Conservation (phyloP, 306 rosid genomes). For the Malus sieversii region DNA sequence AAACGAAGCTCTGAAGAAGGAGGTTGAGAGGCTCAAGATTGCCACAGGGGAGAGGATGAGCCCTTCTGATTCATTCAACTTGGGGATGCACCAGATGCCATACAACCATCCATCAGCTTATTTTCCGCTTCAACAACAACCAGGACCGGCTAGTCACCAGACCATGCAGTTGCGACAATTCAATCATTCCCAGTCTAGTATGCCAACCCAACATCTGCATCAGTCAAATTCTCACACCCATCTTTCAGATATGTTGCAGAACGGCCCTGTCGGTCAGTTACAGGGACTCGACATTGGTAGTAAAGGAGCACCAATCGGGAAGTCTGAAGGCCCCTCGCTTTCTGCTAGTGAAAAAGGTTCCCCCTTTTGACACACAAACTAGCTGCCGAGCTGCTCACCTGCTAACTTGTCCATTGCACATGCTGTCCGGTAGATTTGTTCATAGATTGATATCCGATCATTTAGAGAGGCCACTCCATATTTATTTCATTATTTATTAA, state of each 20-base stretch:
- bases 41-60: constrained; percentile 85
- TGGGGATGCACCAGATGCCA: constrained; percentile 78
- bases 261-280: constrained; percentile 69
- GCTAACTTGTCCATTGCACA: constrained; percentile 49
- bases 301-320: constrained; percentile 56
- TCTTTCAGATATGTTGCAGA: constrained; percentile 66
- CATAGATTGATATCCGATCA: constrained; percentile 59
- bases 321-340: constrained; percentile 73
- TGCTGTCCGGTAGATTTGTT: constrained; percentile 41
- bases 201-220: constrained; percentile 50
- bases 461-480: constrained; percentile 41
- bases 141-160: constrained; percentile 52
- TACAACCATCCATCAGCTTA: constrained; percentile 51
- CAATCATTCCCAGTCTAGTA: constrained; percentile 40
- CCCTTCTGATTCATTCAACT: constrained; percentile 63
- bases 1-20: constrained; percentile 87
- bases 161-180: constrained; percentile 53
- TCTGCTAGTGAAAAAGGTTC: constrained; percentile 92
- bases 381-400: constrained; percentile 46
- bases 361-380: constrained; percentile 48
- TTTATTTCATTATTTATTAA: constrained; percentile 30
- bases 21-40: constrained; percentile 88
- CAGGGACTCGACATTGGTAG: constrained; percentile 89
- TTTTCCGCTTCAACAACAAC: constrained; percentile 55
- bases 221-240: constrained; percentile 53